Conservation (phyloP, 805 yeast genomes). For the Cyberlindnera lachancei region DNA sequence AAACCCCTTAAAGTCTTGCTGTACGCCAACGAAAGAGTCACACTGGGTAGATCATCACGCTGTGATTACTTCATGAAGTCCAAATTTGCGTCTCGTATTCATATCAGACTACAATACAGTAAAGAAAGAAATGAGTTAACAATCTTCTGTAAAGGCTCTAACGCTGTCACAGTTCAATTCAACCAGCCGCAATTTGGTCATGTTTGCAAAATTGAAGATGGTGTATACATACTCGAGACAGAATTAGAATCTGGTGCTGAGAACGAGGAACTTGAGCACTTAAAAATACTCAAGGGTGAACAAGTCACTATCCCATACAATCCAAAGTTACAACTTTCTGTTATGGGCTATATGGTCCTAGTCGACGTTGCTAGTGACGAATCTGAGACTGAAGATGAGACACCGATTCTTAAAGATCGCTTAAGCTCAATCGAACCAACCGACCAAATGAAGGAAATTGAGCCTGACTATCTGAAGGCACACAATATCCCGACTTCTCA, state of each 20-base stretch:
- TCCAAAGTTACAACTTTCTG: slow-evolving; percentile 55
- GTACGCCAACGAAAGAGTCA: slow-evolving; percentile 13
- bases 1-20: slow-evolving; percentile 14
- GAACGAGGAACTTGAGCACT: slow-evolving; percentile 25
- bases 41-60: slow-evolving; percentile 54
- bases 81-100: slow-evolving; percentile 61
- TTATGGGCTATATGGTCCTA: slow-evolving; percentile 56
- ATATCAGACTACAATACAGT: slow-evolving; percentile 44
- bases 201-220: slow-evolving; percentile 13
- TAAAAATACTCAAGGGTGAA: slow-evolving; percentile 56
- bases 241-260: slow-evolving; percentile 5
- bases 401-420: slow-evolving; percentile 18
- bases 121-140: slow-evolving; percentile 33
- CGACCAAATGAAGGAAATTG: slow-evolving; percentile 7
- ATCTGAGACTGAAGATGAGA: slow-evolving; percentile 32
- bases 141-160: slow-evolving; percentile 72
- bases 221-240: slow-evolving; percentile 18
- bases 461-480: slow-evolving; percentile 4
- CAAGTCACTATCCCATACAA: slow-evolving; percentile 55
- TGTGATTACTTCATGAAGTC: slow-evolving; percentile 38
- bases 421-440: slow-evolving; percentile 13
- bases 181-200: slow-evolving; percentile 40
- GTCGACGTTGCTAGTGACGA: slow-evolving; percentile 42
- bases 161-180: slow-evolving; percentile 65
- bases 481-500: slow-evolving; percentile 6